Evolutionary conservation across 1,284 basidiomycete species (phyloP), one percentile per base, ranked within the genome.

Genomic region (Sporisorium scitamineum): DNA sequence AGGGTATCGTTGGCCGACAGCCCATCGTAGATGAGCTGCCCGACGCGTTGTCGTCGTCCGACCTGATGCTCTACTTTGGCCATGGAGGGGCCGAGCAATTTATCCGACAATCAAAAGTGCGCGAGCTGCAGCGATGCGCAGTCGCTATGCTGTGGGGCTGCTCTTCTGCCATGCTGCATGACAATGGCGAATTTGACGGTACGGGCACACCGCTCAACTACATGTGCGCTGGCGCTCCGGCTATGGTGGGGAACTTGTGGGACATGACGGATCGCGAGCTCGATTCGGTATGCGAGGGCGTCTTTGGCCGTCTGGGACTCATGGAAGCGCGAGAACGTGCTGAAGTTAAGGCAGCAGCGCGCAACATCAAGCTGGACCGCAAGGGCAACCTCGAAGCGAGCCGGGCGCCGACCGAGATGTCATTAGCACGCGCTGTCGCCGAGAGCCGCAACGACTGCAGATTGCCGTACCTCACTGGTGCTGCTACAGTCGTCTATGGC

Each of bases 101-200:
- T 82, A 89, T 94, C 13, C 91, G 93, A 5, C 56, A 71, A 9
- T 93, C 93, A 1, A 91, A 92, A 83, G 92, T 92, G 78, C 89
- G 93, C 20, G 89, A 92, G 70, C 88, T 99, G 24, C 88, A 89
- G 4, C 88, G 89, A 20, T 99, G 96, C 84, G 95, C 96, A 1
- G 92, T 92, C 11, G 92, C 94, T 0, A 97, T 99, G 94, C 90
- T 99, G 9, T 99, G 95, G 96, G 96, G 97, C 0, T 99, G 96
- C 88, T 99, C 96, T 0, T 97, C 94, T 0, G 97, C 95, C 18
- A 87, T 90, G 4, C 86, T 99, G 70, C 89, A 90, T 60, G 93
- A 95, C 59, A 93, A 94, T 89, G 96, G 96, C 13, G 94, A 96
- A 68, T 95, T 95, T 80, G 96, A 99, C 81, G 89, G 93, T 16